Evolutionary conservation across 768 basidiomycete genomes (phyloP).

Genomic region (Multifurca ochricompacta): DNA sequence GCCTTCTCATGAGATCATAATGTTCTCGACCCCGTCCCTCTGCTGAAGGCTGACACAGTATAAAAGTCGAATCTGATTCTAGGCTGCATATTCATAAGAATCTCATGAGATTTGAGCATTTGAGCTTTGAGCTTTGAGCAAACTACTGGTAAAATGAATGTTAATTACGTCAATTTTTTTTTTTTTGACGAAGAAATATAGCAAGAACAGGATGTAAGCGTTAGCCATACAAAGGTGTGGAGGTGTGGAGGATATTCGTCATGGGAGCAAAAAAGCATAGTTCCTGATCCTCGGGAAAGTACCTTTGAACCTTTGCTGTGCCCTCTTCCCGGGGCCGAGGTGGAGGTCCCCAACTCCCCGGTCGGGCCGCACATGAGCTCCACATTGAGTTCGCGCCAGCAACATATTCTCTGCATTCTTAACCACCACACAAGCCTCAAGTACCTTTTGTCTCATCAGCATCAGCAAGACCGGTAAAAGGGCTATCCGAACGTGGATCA

Average conservation of each 20-base stretch:
- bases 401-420: neutral
- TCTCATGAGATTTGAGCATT: neutral
- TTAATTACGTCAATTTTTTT: no score
- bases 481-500: neutral
- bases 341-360: neutral
- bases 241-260: neutral
- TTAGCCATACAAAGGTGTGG: neutral
- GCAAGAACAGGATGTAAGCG: neutral
- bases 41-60: neutral
- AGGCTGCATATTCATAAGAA: neutral
- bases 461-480: neutral
- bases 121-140: no score
- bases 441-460: neutral
- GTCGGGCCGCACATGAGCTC: neutral
- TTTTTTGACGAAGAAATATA: neutral
- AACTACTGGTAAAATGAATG: no score
- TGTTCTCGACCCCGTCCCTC: neutral
- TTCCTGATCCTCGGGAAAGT: neutral
- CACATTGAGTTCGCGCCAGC: neutral
- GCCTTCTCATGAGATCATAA: neutral
- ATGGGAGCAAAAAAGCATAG: neutral
- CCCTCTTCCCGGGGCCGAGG: neutral
- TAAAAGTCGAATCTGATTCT: neutral
- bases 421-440: no score
- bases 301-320: neutral